Percentiles rank a stretch among this genome's conserved stretches.
These are phyloP conservation scores for Simmondsia chinensis DNA, from an alignment of 148 eudicot species.

Conservation along the genomic window DNA sequence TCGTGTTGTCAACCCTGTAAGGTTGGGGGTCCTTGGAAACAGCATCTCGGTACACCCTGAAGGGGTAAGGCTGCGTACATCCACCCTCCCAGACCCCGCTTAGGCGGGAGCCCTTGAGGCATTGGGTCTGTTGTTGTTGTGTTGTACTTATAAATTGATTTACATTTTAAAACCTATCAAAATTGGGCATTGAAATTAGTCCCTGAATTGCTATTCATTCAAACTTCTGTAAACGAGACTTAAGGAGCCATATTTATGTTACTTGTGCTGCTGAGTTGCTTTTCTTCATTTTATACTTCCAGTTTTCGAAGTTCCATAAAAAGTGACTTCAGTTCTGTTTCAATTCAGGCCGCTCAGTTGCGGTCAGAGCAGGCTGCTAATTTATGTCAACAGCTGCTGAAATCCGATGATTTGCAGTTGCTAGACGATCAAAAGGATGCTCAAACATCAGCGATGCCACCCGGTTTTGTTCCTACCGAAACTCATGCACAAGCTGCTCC, in stretches of 20 bases:
- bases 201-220: too few species aligned
- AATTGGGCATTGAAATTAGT: too few species aligned
- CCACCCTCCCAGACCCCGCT: too few species aligned
- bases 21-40: too few species aligned
- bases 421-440: conserved; percentile 32
- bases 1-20: too few species aligned
- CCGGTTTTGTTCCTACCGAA: conserved; percentile 18
- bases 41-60: too few species aligned
- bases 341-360: conserved; percentile 38
- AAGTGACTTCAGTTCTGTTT: neutral
- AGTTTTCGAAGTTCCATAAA: neutral
- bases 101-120: too few species aligned
- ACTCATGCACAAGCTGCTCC: conserved; percentile 39
- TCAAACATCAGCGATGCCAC: conserved; percentile 25
- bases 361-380: conserved; percentile 53
- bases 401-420: conserved; percentile 14
- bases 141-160: too few species aligned
- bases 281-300: neutral
- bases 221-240: neutral
- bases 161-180: too few species aligned
- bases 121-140: too few species aligned
- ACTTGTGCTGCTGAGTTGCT: too few species aligned
- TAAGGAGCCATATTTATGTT: neutral
- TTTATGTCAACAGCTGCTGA: conserved; percentile 33
- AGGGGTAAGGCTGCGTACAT: too few species aligned